A percentile compares a stretch with the other conserved stretches of the same genome.
Conservation (phyloP, 139 green algal species). For the Marvania coccoides region DNA sequence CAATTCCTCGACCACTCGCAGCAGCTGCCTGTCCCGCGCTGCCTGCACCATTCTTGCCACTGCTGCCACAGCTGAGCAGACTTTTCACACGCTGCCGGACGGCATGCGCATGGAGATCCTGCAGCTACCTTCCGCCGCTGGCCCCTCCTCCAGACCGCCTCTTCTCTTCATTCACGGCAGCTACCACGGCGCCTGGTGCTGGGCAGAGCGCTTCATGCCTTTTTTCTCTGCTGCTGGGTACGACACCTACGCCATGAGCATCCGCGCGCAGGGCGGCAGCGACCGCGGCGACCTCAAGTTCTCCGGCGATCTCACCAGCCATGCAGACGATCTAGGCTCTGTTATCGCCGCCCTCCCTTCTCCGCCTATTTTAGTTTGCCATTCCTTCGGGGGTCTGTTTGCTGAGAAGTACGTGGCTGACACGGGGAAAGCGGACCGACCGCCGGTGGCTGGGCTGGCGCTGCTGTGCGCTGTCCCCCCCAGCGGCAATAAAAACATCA, state of each 20-base stretch:
- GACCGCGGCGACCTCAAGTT: constrained; percentile 13
- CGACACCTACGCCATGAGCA: constrained; percentile 57
- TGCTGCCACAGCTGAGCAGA: neutral
- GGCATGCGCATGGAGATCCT: constrained; percentile 28
- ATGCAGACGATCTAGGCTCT: constrained; percentile 51
- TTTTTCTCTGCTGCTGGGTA: constrained; percentile 64
- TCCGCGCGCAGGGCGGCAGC: constrained; percentile 56
- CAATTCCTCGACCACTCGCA: too few relatives aligned
- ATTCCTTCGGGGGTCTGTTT: constrained; percentile 78
- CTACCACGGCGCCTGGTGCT: constrained; percentile 90
- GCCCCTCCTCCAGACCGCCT: constrained; percentile 24
- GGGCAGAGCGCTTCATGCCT: constrained; percentile 71
- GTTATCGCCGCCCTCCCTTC: constrained; percentile 34
- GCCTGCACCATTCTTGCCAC: neutral
- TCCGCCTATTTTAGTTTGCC: constrained; percentile 65
- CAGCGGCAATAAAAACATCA: constrained; percentile 53
- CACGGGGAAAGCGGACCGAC: neutral
- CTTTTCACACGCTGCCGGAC: constrained; percentile 24
- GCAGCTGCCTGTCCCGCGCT: neutral
- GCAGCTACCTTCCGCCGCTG: neutral
- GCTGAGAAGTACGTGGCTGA: constrained; percentile 56
- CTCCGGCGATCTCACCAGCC: constrained; percentile 42
- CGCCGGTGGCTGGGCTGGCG: constrained; percentile 38
- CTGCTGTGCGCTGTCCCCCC: constrained; percentile 54
- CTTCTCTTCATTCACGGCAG: constrained; percentile 85